Base-by-base conservation (phyloP, 768 basidiomycete species). In the Collybia nuda region DNA sequence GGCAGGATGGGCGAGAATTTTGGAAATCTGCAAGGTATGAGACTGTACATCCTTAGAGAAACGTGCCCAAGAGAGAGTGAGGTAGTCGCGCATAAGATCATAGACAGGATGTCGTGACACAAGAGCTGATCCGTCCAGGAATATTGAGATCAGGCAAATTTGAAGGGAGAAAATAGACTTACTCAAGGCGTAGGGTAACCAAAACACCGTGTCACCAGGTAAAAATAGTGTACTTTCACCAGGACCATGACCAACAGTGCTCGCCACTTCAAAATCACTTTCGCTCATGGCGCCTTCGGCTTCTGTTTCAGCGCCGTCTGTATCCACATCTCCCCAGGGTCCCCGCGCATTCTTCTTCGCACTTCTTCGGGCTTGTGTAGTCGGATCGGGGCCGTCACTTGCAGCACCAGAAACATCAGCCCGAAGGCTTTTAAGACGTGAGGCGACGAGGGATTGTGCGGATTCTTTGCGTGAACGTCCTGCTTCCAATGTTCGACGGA, bases 121-220 rank as follows among this genome's bases (percentile, higher is more conserved):
- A 61, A 92, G 78, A 14, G 88, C 90, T 90, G 56, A n/a, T 38
- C 52, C 44, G 42, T 44, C 49, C 41, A 40, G 47, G 11, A 54
- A 39, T 28, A 57, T 22, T 64, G 42, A 42, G 6, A 52, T 42
- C 22, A 17, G 44, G 3, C 9, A 14, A 40, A 22, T 7, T 3
- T 44, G 17, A 40, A 19, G 44, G 57, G 22, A 54, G 7, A 44
- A 39, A 28, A 51, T 35, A 39, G 51, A 77, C 86, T 67, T 62
- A 92, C 92, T 93, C 36, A 97, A 73, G 1, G 90, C 88, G 62
- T 95, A 96, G 3, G 95, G 95, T 35, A 97, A 78, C 95, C 94
- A 97, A 62, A 95, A 94, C 24, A 93, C 91, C 14, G 91, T 89
- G 59, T 93, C 91, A 0, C 88, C 89, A 0, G 91, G 90, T 23